Evolutionary conservation across 2,329 filamentous ascomycete species (phyloP), one percentile per base, ranked within the genome.

Genomic region (Knufia petricola): DNA sequence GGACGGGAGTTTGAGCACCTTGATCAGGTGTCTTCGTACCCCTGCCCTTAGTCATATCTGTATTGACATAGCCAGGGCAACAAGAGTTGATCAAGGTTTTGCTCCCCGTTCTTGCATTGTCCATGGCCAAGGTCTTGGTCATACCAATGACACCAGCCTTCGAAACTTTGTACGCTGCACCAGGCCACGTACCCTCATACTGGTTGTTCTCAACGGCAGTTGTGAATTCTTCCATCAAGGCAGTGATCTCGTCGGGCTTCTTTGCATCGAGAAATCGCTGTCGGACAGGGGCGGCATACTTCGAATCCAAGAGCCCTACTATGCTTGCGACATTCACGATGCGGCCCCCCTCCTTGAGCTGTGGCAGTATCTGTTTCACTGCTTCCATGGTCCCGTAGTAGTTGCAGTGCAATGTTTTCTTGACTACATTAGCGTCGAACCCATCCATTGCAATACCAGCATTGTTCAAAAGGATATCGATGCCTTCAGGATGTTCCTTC

Each of bases 381-480:
- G 67, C 67, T 41, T 69, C 63, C 12, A 77, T 61, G 2, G 73
- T 75, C 57, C 69, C 70, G 59, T 73, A 71, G 62, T 77, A 77
- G 59, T 78, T 77, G 52, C 67, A 70, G 19, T 65, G 60, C 3
- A 77, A 60, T 0, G 75, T 78, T 19, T 64, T 63, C 46, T 68
- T 66, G 26, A 76, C 74, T 19, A 77, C 63, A 20, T 70, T 61
- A 3, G 62, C 50, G 54, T 75, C 64, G 47, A 73, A 73, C 2
- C 71, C 71, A 4, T 70, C 53, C 61, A 73, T 56, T 1, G 70
- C 70, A 34, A 74, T 68, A 3, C 66, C 74, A 0, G 74, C 74
- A 51, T 77, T 77, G 61, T 77, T 77, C 60, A 77, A 69, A 9
- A 76, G 62, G 31, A 76, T 66, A 50, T 77, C 74, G 26, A 77